Evolutionary conservation across 495 filamentous ascomycete species (phyloP).

Genomic region (Talaromyces wortmannii): DNA sequence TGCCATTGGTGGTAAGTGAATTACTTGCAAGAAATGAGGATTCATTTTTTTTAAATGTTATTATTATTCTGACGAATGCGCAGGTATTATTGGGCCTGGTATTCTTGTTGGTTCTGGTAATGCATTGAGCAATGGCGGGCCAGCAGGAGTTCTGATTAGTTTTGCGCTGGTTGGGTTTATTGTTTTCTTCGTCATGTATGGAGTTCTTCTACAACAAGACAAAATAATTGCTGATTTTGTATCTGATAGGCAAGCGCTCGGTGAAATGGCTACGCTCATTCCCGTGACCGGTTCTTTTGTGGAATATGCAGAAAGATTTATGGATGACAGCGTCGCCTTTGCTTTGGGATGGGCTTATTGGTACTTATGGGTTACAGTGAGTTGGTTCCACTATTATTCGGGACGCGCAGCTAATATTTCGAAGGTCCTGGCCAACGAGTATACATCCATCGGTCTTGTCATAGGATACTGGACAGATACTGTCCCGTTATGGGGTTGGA

Average conservation of each 20-base stretch:
- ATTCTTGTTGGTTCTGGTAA: constrained; percentile 50
- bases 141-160: constrained; percentile 56
- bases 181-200: constrained; percentile 55
- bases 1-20: constrained; percentile 22
- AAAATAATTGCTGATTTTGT: background rate
- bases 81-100: constrained; percentile 41
- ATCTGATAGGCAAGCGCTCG: constrained; percentile 40
- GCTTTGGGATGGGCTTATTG: constrained; percentile 52
- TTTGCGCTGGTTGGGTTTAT: constrained; percentile 56
- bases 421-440: constrained; percentile 42
- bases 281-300: constrained; percentile 49
- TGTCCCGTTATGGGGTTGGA: constrained; percentile 50
- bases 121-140: constrained; percentile 54
- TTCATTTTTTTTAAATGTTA: background rate
- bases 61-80: background rate
- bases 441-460: constrained; percentile 41
- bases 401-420: background rate
- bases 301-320: constrained; percentile 51
- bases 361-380: constrained; percentile 45
- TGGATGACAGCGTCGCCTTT: constrained; percentile 46
- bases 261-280: constrained; percentile 50
- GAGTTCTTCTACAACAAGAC: background rate
- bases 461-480: constrained; percentile 31
- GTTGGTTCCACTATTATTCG: constrained; percentile 8
- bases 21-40: too few relatives aligned